Percentiles rank a stretch among this genome's conserved stretches.
These are phyloP conservation scores for Bacterosira constricta DNA, from an alignment of 108 stramenopile genomes.

Conservation along the genomic window DNA sequence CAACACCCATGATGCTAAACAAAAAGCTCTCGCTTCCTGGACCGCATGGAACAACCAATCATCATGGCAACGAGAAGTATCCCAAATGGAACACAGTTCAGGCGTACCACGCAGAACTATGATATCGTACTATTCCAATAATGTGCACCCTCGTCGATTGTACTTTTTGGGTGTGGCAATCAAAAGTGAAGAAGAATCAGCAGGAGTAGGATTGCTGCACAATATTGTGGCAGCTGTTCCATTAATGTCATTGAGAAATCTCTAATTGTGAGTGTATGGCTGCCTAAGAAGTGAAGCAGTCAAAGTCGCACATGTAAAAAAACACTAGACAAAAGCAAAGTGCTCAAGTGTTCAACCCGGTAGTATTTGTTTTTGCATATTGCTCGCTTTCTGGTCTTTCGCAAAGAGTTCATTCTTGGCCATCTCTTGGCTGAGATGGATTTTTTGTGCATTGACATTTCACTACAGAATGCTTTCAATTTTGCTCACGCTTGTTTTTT, in stretches of 20 bases:
- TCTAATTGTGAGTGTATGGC: neutral
- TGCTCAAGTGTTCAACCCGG: neutral
- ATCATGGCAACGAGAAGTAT: slow-evolving; percentile 40
- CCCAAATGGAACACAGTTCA: slow-evolving; percentile 31
- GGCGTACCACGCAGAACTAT: slow-evolving; percentile 28
- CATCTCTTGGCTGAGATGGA: neutral
- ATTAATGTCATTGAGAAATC: slow-evolving; percentile 28
- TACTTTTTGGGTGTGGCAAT: slow-evolving; percentile 27
- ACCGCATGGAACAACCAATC: slow-evolving; percentile 35
- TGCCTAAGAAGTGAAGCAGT: neutral
- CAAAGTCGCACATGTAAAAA: neutral
- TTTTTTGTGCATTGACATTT: slow-evolving; percentile 25
- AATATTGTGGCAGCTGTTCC: slow-evolving; percentile 33
- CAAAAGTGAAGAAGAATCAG: slow-evolving; percentile 1
- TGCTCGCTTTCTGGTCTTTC: slow-evolving; percentile 30
- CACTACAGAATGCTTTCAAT: slow-evolving; percentile 22
- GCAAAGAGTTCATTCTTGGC: neutral
- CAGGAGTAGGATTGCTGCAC: slow-evolving; percentile 10
- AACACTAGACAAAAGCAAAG: neutral
- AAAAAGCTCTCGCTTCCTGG: slow-evolving; percentile 20
- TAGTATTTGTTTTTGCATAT: slow-evolving; percentile 21
- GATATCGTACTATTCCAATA: slow-evolving; percentile 32
- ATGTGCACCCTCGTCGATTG: slow-evolving; percentile 27
- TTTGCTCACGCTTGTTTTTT: slow-evolving; percentile 23
- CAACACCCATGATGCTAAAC: neutral